Base-by-base conservation (phyloP, 1,139 yeast species). In the Kurtzmaniella quercitrusa region DNA sequence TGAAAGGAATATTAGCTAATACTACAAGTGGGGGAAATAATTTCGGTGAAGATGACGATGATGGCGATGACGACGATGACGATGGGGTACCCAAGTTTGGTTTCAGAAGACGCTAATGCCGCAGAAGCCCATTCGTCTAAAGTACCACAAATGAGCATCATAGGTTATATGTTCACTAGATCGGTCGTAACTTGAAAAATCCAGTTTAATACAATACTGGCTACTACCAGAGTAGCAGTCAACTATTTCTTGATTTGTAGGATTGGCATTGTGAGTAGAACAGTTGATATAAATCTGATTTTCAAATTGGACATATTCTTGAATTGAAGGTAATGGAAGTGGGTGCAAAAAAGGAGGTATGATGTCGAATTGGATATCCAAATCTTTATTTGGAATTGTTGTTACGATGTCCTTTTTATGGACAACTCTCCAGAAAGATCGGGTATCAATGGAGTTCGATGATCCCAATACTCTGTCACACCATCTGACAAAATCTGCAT, bases 281-380 rank as follows among this genome's bases (percentile, higher is more conserved):
- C 71, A 64, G 45, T 71, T 68, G 39, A 76, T 57, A 53, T 74
- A 76, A 2, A 76, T 63, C 50, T 76, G 80, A 44, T 72, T 72
- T 33, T 65, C 57, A 33, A 72, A 68, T 47, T 72, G 80, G 18
- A 46, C 42, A 48, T 75, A 76, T 3, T 50, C 45, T 21, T 60
- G 63, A 37, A 60, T 40, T 1, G 39, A 38, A 6, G 43, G 43
- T 18, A 20, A 30, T 5, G 43, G 43, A 5, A 15, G 33, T 11
- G 44, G 44, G 9, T 18, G 14, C 18, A 42, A 33, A 19, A 38
- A 42, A 11, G 44, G 44, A 4, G 44, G 44, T 4, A 14, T 30
- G 16, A 2, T 11, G 4, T 32, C 21, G 23, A 26, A 19, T 32
- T 39, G 12, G 33, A 21, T 22, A 12, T 34, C n/a, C 26, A 59